These are phyloP conservation scores for Fusarium nodosum DNA, from an alignment of 2,329 filamentous ascomycete genomes.

Conservation along the genomic window DNA sequence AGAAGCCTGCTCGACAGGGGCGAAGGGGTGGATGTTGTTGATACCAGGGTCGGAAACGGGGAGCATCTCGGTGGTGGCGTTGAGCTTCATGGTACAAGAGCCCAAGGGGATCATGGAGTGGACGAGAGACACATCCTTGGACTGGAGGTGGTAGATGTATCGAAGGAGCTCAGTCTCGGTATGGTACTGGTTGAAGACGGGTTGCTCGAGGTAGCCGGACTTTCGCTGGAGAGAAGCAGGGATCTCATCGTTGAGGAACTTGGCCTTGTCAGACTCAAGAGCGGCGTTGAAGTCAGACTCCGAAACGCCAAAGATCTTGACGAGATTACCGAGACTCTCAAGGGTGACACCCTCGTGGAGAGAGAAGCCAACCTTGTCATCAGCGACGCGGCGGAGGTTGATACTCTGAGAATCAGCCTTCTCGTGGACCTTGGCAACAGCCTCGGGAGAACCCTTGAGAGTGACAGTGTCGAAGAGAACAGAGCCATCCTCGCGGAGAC, in stretches of 20 bases:
- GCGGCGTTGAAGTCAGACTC: constrained; percentile 46
- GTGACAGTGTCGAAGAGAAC: constrained; percentile 86
- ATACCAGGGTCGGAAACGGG: constrained; percentile 65
- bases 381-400: constrained; percentile 51
- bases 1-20: constrained; percentile 72
- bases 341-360: constrained; percentile 50
- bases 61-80: constrained; percentile 93
- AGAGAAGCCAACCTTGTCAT: constrained; percentile 53
- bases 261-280: constrained; percentile 53
- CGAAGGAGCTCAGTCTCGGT: constrained; percentile 94
- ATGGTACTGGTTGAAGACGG: constrained; percentile 94
- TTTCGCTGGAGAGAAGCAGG: constrained; percentile 76
- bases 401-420: constrained; percentile 39
- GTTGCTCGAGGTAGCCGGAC: constrained; percentile 84
- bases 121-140: constrained; percentile 91
- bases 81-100: constrained; percentile 98
- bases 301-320: constrained; percentile 48
- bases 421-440: constrained; percentile 45
- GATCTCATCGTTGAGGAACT: constrained; percentile 56
- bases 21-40: constrained; percentile 84
- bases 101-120: constrained; percentile 98
- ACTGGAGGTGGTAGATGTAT: constrained; percentile 93
- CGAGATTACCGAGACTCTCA: constrained; percentile 43
- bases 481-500: constrained; percentile 67
- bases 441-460: constrained; percentile 63